Conservation (phyloP, 208 protist species). For the Leishmania tropica region DNA sequence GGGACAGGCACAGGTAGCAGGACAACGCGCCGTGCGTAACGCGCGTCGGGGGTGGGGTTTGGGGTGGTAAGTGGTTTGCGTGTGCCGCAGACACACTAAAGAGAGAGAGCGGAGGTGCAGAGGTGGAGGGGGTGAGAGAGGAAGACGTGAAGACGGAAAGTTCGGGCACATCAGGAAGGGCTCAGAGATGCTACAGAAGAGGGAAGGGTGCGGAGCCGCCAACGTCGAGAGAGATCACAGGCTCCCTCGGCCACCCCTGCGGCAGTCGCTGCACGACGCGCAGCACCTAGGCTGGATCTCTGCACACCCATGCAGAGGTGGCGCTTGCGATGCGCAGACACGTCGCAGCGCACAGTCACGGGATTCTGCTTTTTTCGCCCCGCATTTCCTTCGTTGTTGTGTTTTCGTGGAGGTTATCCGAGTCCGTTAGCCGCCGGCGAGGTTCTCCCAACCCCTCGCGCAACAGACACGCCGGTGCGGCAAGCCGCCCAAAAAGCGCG, state of each 20-base stretch:
- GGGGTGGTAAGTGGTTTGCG: not conserved
- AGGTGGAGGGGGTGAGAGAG: not conserved
- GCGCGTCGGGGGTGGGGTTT: not conserved
- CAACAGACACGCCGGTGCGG: not conserved
- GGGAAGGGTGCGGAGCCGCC: not conserved
- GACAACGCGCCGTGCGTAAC: not conserved
- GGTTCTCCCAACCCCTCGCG: not conserved
- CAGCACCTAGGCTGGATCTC: not conserved
- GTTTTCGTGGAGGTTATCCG: not conserved
- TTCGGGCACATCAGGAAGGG: not conserved
- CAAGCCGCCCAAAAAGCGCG: not conserved
- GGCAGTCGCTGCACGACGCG: not conserved
- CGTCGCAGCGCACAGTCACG: not conserved
- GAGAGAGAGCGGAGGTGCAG: not conserved
- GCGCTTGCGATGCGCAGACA: constrained; percentile 1
- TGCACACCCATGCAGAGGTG: not conserved
- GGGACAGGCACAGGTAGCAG: not conserved
- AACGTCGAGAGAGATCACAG: not conserved
- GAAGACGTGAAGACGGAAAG: not conserved
- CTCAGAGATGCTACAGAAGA: not conserved
- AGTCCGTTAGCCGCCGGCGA: not conserved
- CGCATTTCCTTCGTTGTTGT: not conserved
- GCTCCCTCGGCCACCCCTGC: not conserved
- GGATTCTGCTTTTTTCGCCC: not conserved
- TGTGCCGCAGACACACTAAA: not conserved